Conservation (phyloP, 2,329 filamentous ascomycete species). For the Monascus ruber region DNA sequence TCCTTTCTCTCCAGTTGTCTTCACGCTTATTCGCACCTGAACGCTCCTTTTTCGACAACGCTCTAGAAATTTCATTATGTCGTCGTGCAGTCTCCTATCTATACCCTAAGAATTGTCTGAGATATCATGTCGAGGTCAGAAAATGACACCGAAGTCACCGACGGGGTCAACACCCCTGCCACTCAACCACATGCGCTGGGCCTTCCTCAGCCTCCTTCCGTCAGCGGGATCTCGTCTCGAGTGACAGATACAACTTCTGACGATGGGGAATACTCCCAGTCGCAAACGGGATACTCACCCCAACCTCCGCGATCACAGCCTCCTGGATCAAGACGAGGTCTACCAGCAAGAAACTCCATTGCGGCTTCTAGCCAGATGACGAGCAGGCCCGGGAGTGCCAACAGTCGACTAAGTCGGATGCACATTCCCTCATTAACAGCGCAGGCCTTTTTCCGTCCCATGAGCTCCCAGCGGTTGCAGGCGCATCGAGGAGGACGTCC, state of each 20-base stretch:
- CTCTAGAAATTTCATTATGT: too few relatives aligned
- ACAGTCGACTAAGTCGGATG: slow-evolving; percentile 63
- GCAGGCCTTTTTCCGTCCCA: slow-evolving; percentile 86
- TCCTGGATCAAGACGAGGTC: slow-evolving; percentile 46
- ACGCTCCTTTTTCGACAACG: too few relatives aligned
- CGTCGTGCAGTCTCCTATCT: too few relatives aligned
- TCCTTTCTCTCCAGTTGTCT: too few relatives aligned
- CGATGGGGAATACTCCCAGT: slow-evolving; percentile 35
- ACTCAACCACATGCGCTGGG: slow-evolving; percentile 40
- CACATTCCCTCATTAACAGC: slow-evolving; percentile 85
- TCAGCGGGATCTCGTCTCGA: slow-evolving; percentile 51
- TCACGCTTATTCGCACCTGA: too few relatives aligned
- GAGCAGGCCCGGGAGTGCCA: slow-evolving; percentile 43
- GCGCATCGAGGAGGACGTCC: slow-evolving; percentile 63
- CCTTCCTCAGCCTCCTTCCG: slow-evolving; percentile 35
- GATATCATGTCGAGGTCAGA: slow-evolving; percentile 13
- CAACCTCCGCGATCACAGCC: slow-evolving; percentile 43
- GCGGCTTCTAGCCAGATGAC: slow-evolving; percentile 35
- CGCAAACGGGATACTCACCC: slow-evolving; percentile 36
- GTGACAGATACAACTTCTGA: slow-evolving; percentile 53
- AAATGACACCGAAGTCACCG: slow-evolving; percentile 27
- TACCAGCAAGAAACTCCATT: slow-evolving; percentile 27
- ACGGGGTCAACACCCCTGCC: slow-evolving; percentile 17
- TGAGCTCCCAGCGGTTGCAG: slow-evolving; percentile 92
- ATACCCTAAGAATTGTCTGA: neutral